Percentiles rank a stretch among this genome's conserved stretches.
Conservation (phyloP, 2,329 filamentous ascomycete species). For the Ophiosphaerella korrae region DNA sequence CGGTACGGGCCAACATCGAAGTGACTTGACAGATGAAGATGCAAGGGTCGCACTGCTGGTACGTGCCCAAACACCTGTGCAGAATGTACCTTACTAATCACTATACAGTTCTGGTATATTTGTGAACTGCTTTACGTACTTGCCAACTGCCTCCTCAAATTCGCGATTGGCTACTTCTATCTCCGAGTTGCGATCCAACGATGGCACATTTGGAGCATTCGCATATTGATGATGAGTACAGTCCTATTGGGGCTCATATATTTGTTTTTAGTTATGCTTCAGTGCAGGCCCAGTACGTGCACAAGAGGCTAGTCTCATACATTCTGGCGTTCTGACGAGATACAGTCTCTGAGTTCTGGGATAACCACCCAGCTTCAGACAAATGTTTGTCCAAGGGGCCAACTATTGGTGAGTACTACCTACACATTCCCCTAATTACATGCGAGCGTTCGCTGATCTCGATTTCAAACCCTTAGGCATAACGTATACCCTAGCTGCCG, state of each 20-base stretch:
- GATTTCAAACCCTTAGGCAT: constrained; percentile 44
- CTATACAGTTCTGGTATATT: constrained; percentile 57
- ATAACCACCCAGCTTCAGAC: constrained; percentile 43
- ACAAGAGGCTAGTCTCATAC: too few relatives aligned
- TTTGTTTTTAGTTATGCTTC: constrained; percentile 58
- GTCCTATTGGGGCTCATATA: constrained; percentile 54
- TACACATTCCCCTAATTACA: too few relatives aligned
- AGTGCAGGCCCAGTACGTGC: constrained; percentile 54
- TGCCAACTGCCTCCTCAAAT: constrained; percentile 55
- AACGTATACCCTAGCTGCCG: constrained; percentile 48
- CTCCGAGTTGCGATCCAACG: constrained; percentile 56
- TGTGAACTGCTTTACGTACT: constrained; percentile 61
- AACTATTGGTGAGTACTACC: constrained; percentile 40
- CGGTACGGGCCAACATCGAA: constrained; percentile 47
- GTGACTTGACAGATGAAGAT: constrained; percentile 38
- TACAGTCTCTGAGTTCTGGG: constrained; percentile 57
- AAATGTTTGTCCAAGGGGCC: constrained; percentile 52
- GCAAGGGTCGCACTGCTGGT: constrained; percentile 39
- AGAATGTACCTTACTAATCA: constrained; percentile 13
- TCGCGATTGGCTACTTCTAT: constrained; percentile 60
- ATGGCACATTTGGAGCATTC: constrained; percentile 55
- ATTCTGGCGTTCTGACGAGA: neutral
- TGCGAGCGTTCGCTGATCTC: too few relatives aligned
- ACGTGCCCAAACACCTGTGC: neutral
- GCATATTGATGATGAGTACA: constrained; percentile 53